phyloP scores from a whole-genome alignment of 2,329 filamentous ascomycete species.

The Hymenoscyphus infarciens region DNA sequence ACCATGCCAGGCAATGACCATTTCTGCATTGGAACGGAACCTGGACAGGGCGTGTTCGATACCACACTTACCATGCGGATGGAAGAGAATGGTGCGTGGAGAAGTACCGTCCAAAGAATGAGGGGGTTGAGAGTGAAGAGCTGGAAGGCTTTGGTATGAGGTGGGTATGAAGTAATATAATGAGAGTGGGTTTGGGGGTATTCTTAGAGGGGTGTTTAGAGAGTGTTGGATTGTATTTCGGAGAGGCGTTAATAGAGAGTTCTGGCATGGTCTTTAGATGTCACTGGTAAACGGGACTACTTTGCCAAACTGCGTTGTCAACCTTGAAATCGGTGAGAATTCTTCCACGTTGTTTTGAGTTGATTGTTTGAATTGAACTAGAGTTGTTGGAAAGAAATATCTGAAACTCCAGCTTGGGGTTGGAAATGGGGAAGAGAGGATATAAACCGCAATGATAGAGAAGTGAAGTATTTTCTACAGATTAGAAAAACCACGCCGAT shows the following conservation, averaged over 20 bases:
- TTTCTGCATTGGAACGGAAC: slow-evolving; percentile 37
- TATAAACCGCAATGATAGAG: too few relatives aligned
- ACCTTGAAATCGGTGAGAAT: too few relatives aligned
- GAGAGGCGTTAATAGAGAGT: background rate
- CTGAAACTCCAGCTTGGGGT: too few relatives aligned
- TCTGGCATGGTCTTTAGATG: background rate
- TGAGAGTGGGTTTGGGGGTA: background rate
- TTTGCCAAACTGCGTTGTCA: background rate
- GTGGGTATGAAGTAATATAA: background rate
- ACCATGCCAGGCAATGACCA: slow-evolving; percentile 42
- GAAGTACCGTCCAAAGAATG: background rate
- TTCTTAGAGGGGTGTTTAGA: background rate
- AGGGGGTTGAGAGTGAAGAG: background rate
- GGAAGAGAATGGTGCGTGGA: background rate
- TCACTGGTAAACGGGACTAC: background rate
- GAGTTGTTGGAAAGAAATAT: too few relatives aligned
- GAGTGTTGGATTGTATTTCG: background rate
- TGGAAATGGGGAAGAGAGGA: too few relatives aligned
- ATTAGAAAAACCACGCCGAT: too few relatives aligned
- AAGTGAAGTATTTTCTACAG: too few relatives aligned
- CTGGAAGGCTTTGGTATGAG: background rate
- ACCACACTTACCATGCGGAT: background rate
- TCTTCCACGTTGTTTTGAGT: too few relatives aligned
- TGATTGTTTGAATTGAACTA: too few relatives aligned
- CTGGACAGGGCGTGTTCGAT: background rate